Evolutionary conservation across 768 basidiomycete genomes (phyloP), one percentile per base, ranked within the genome.

Genomic region (Cystobasidium tubakii): DNA sequence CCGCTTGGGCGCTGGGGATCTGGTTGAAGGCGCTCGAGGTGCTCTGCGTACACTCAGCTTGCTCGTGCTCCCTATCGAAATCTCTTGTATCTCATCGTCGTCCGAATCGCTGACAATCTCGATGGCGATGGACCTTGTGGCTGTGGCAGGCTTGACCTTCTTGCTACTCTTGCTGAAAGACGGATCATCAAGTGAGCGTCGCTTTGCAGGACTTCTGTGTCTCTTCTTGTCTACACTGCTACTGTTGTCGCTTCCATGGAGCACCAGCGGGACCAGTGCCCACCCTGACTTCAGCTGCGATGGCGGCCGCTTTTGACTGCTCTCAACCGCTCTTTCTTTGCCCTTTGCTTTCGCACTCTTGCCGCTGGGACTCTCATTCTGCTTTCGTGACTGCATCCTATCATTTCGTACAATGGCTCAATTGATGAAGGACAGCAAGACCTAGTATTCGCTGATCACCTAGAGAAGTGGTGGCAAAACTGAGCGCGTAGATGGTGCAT

Each of bases 151-250:
- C 39, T 65, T 65, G 63, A 15, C 92, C 77, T 95, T 93, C 78
- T 89, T 89, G 29, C 92, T 95, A 13, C 91, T 89, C 74, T 88
- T 90, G 7, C 94, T 92, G 78, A 90, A 90, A 0, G 94, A 87
- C 79, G 93, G 94, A 55, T 94, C 85, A 21, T 88, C 57, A 27
- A 25, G 4, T 12, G 57, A 60, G 15, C 33, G 57, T 29, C 57
- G 25, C 27, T 60, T 60, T 4, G 27, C 33, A 29, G 57, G 57
- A 29, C 57, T 60, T 15, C 57, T 27, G 9, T 10, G 13, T 23
- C 44, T 42, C 36, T 46, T 65, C 25, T 54, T 67, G 44, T 53
- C 31, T 92, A 15, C 92, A 95, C 15, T 71, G 50, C 31, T 34
- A 21, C 55, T 39, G 36, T 36, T 71, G 69, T 33, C 33, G 23